Percentiles rank a stretch among this genome's conserved stretches.
phyloP scores from a whole-genome alignment of 371 early-diverging fungal species.

The Synchytrium microbalum region DNA sequence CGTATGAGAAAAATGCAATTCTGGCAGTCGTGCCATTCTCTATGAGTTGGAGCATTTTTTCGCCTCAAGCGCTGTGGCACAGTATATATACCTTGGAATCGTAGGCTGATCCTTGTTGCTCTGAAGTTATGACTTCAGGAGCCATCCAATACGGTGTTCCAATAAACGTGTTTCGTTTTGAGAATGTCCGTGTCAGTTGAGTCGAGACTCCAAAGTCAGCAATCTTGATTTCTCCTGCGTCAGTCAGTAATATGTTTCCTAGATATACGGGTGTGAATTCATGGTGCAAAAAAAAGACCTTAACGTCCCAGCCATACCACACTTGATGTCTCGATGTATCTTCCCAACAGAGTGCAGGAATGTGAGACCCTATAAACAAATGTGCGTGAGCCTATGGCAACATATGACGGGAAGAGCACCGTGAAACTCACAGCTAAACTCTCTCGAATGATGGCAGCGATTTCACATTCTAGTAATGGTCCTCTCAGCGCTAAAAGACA shows the following conservation, averaged over 20 bases:
- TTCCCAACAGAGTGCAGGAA: constrained; percentile 36
- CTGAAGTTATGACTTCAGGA: constrained; percentile 51
- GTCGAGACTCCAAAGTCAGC: constrained; percentile 50
- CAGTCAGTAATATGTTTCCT: constrained; percentile 43
- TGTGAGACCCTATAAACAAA: constrained; percentile 24
- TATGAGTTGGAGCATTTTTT: not conserved
- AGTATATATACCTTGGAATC: constrained; percentile 34
- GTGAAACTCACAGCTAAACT: constrained; percentile 20
- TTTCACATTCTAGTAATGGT: constrained; percentile 35
- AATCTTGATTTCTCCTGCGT: constrained; percentile 39
- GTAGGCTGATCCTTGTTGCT: constrained; percentile 42
- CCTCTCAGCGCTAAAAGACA: constrained; percentile 21
- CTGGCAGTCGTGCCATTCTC: no score
- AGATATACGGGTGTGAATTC: constrained; percentile 1
- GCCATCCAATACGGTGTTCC: constrained; percentile 54
- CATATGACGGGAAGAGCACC: not conserved
- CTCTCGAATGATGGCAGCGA: constrained; percentile 36
- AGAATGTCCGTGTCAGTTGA: constrained; percentile 38
- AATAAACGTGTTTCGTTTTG: constrained; percentile 43
- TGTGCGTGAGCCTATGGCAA: not conserved
- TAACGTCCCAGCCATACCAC: constrained; percentile 22
- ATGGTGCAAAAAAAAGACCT: constrained; percentile 1
- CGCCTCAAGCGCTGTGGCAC: not conserved
- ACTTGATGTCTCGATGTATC: constrained; percentile 45
- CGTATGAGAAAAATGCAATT: constrained; percentile 5